Evolutionary conservation across 768 basidiomycete genomes (phyloP).

Genomic region (Lentinula edodes): DNA sequence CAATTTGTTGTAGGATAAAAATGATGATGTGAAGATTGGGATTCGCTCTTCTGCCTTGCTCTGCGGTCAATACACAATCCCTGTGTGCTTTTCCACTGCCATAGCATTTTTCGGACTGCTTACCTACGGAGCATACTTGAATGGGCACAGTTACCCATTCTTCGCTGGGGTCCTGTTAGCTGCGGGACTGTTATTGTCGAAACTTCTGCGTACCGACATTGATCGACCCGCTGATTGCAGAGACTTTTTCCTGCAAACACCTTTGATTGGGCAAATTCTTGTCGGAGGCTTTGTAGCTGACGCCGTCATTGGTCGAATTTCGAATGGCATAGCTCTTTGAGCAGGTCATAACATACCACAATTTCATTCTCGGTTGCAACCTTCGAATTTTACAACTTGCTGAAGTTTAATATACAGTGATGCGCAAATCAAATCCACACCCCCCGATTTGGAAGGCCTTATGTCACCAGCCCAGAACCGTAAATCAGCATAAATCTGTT

Average conservation of each 20-base stretch:
- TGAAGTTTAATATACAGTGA: too few species aligned
- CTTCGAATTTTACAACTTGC: too few species aligned
- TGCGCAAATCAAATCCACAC: too few species aligned
- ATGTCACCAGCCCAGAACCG: too few species aligned
- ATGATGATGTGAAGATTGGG: slow-evolving; percentile 50
- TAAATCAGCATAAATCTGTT: too few species aligned
- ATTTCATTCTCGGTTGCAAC: background rate
- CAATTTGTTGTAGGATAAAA: slow-evolving; percentile 40
- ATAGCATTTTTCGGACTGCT: slow-evolving; percentile 39
- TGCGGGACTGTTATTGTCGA: slow-evolving; percentile 13
- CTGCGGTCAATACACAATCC: slow-evolving; percentile 40
- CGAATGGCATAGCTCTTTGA: slow-evolving; percentile 12
- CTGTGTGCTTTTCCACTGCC: slow-evolving; percentile 41
- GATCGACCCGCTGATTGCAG: slow-evolving; percentile 22
- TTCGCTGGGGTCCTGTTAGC: slow-evolving; percentile 18
- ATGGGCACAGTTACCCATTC: slow-evolving; percentile 35
- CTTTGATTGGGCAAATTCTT: slow-evolving; percentile 21
- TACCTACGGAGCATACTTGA: slow-evolving; percentile 36
- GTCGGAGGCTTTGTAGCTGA: slow-evolving; percentile 21
- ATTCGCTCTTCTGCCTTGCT: slow-evolving; percentile 57
- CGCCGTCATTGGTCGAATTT: slow-evolving; percentile 13
- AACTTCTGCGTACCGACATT: slow-evolving; percentile 19
- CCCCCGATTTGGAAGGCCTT: too few species aligned
- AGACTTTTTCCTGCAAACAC: slow-evolving; percentile 20
- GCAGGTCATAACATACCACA: background rate